Conservation (phyloP, 192 early-diverging fungal genomes). For the Martensiomyces pterosporus region DNA sequence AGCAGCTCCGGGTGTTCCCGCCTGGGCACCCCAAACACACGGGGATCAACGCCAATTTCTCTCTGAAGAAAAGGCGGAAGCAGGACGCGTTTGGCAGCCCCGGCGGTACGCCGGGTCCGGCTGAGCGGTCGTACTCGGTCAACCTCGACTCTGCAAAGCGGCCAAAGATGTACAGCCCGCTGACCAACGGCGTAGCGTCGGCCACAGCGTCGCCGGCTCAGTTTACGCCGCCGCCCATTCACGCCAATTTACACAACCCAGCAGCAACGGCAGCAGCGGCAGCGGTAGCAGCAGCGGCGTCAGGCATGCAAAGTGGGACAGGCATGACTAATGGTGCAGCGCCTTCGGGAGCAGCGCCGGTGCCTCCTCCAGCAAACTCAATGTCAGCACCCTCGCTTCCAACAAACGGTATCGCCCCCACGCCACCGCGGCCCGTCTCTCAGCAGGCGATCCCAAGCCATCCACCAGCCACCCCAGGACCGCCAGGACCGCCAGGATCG, state of each 20-base stretch:
- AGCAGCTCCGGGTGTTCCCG: slow-evolving; percentile 45
- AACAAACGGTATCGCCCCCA: slow-evolving; percentile 11
- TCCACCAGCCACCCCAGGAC: too few species aligned
- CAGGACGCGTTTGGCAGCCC: slow-evolving; percentile 27
- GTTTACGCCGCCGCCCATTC: slow-evolving; percentile 26
- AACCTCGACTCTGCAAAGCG: slow-evolving; percentile 28
- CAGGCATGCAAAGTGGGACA: too few species aligned
- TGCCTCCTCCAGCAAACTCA: not conserved
- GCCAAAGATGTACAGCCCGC: slow-evolving; percentile 24
- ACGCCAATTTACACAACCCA: too few species aligned
- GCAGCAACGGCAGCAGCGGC: slow-evolving; percentile 8
- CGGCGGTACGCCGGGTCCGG: slow-evolving; percentile 36
- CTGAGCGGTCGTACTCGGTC: slow-evolving; percentile 29
- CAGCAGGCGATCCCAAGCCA: too few species aligned
- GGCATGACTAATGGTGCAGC: too few species aligned
- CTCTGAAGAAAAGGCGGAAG: slow-evolving; percentile 47
- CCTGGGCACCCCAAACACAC: slow-evolving; percentile 46
- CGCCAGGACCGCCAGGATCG: too few species aligned
- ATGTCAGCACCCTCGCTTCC: slow-evolving; percentile 6
- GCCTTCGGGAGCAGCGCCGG: not conserved
- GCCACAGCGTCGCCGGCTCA: slow-evolving; percentile 28
- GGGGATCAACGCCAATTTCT: slow-evolving; percentile 45
- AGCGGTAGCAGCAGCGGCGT: slow-evolving; percentile 14
- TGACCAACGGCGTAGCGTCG: slow-evolving; percentile 22
- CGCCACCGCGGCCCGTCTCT: not conserved